Conservation (phyloP, 352 stramenopile genomes). For the Pythium dissotocum region DNA sequence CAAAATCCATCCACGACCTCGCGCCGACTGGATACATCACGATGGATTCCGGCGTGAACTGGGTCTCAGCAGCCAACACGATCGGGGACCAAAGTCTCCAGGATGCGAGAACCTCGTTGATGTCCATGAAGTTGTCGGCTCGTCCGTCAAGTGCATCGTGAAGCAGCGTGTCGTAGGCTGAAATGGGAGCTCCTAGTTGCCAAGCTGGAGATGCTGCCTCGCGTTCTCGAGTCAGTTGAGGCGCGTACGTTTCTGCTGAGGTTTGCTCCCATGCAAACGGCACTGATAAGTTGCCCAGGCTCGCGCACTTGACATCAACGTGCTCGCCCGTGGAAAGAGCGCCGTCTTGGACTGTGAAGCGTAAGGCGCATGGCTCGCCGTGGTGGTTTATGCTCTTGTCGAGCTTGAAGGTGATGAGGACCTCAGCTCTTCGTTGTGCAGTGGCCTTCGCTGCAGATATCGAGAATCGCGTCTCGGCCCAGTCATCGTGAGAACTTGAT, state of each 20-base stretch:
- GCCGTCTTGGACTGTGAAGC: conserved; percentile 24
- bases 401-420: conserved; percentile 18
- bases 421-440: conserved; percentile 3
- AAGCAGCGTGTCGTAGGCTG: conserved; percentile 25
- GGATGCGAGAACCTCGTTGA: conserved; percentile 62
- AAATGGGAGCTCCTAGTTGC: conserved; percentile 15
- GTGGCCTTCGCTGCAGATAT: conserved; percentile 41
- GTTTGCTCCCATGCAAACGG: conserved; percentile 13
- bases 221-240: background rate
- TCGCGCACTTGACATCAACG: conserved; percentile 14
- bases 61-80: conserved; percentile 16
- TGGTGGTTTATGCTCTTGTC: background rate
- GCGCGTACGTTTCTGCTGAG: background rate
- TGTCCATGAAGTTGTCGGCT: conserved; percentile 27
- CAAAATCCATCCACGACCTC: conserved; percentile 14
- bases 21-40: conserved; percentile 20
- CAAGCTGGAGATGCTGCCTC: background rate
- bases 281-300: background rate
- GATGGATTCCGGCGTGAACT: conserved; percentile 5
- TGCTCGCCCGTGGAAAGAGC: background rate
- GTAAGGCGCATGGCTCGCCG: conserved; percentile 13
- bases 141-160: conserved; percentile 12
- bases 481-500: conserved; percentile 14
- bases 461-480: conserved; percentile 38
- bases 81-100: conserved; percentile 71